Conservation (phyloP, 768 basidiomycete genomes). For the Pulveroboletus sp. region DNA sequence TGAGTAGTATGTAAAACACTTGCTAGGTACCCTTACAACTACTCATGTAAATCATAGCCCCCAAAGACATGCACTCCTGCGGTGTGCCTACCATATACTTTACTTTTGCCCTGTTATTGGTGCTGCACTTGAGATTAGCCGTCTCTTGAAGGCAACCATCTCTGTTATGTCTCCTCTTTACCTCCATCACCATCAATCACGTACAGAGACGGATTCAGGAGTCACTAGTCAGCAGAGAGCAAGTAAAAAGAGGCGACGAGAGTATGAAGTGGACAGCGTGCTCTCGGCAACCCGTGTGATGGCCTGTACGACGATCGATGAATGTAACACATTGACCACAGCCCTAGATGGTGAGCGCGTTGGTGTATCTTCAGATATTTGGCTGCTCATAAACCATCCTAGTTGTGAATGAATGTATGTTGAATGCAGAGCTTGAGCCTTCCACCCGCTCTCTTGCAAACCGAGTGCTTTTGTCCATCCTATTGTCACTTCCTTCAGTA, state of each 20-base stretch:
- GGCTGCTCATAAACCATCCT: conserved; percentile 5
- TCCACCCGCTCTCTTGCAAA: conserved; percentile 55
- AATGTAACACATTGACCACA: conserved; percentile 47
- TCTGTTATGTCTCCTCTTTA: conserved; percentile 47
- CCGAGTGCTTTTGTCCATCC: conserved; percentile 53
- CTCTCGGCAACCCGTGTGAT: conserved; percentile 48
- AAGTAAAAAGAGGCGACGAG: conserved; percentile 64
- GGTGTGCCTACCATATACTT: conserved; percentile 41
- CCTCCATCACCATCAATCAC: conserved; percentile 34
- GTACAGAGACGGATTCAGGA: conserved; percentile 22
- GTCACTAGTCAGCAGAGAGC: conserved; percentile 38
- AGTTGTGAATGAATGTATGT: conserved; percentile 51
- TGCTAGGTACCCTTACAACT: background rate
- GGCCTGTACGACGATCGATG: conserved; percentile 45
- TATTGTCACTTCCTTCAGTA: conserved; percentile 53
- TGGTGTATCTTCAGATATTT: background rate
- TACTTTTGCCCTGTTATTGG: conserved; percentile 41
- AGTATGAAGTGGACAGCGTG: conserved; percentile 72
- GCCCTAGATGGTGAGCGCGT: conserved; percentile 54
- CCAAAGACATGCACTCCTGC: conserved; percentile 42
- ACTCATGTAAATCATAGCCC: conserved; percentile 21
- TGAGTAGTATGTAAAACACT: conserved; percentile 38
- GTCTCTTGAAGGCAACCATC: conserved; percentile 52
- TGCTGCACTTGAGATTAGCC: conserved; percentile 44
- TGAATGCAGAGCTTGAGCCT: conserved; percentile 46